Evolutionary conservation across 768 basidiomycete species (phyloP).

Genomic region (Strobilomyces echinocephalus): DNA sequence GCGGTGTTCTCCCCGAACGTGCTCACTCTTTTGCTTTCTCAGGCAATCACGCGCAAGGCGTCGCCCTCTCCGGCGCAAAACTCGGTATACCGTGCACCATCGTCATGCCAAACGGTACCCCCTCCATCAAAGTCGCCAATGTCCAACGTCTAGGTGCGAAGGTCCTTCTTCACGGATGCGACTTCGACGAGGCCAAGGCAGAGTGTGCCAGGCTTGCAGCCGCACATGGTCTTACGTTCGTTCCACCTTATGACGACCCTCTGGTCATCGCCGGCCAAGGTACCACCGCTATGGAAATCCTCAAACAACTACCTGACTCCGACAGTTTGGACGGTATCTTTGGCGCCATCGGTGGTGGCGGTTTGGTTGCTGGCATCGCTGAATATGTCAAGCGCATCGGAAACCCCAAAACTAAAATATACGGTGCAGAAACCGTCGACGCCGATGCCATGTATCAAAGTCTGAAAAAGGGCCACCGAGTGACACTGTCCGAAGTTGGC

Average conservation of each 20-base stretch:
- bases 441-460: slow-evolving; percentile 92
- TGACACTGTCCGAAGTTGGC: slow-evolving; percentile 84
- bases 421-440: slow-evolving; percentile 93
- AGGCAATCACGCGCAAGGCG: slow-evolving; percentile 99
- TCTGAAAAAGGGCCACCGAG: slow-evolving; percentile 73
- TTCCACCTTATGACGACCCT: slow-evolving; percentile 97
- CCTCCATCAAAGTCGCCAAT: slow-evolving; percentile 92
- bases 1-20: neutral
- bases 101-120: slow-evolving; percentile 95
- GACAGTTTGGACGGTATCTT: slow-evolving; percentile 82
- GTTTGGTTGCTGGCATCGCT: slow-evolving; percentile 83
- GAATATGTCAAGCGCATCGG: slow-evolving; percentile 94
- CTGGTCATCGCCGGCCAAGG: slow-evolving; percentile 97
- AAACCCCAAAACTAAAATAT: slow-evolving; percentile 70
- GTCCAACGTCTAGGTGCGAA: slow-evolving; percentile 94
- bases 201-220: slow-evolving; percentile 87
- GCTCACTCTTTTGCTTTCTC: slow-evolving; percentile 5
- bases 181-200: slow-evolving; percentile 94
- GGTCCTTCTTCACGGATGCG: slow-evolving; percentile 83
- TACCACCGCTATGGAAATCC: slow-evolving; percentile 89
- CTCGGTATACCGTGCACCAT: slow-evolving; percentile 95
- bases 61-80: slow-evolving; percentile 87
- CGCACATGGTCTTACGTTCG: slow-evolving; percentile 75
- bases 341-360: slow-evolving; percentile 90
- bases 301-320: slow-evolving; percentile 79